Conservation (phyloP, 2,329 filamentous ascomycete genomes). For the Aureobasidium sp. region DNA sequence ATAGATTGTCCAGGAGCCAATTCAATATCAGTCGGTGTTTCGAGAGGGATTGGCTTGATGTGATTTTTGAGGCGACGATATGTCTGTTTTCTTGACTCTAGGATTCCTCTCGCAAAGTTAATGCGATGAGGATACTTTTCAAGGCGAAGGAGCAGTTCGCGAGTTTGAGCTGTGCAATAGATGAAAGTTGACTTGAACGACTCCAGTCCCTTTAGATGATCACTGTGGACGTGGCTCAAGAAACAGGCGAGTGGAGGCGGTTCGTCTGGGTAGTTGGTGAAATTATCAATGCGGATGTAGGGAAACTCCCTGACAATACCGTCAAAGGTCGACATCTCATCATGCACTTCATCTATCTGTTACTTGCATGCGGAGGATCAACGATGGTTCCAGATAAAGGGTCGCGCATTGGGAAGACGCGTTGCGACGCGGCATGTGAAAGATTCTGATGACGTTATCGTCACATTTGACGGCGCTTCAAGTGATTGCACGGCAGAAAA, state of each 20-base stretch:
- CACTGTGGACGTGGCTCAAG: constrained; percentile 85
- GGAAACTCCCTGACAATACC: constrained; percentile 70
- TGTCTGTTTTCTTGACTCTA: constrained; percentile 66
- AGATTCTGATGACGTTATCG: background rate
- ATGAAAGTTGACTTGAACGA: constrained; percentile 71
- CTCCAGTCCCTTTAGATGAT: constrained; percentile 78
- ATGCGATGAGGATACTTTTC: constrained; percentile 74
- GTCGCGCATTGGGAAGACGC: background rate
- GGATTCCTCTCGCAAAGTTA: constrained; percentile 69
- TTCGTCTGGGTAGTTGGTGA: constrained; percentile 51
- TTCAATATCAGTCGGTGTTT: constrained; percentile 71
- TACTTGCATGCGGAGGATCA: constrained; percentile 9
- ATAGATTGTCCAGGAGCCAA: constrained; percentile 62
- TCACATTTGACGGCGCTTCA: background rate
- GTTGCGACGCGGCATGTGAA: constrained; percentile 1
- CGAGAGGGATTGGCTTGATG: constrained; percentile 72
- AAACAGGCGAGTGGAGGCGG: constrained; percentile 73
- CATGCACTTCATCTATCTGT: constrained; percentile 5
- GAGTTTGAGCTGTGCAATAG: constrained; percentile 81
- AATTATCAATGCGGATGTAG: constrained; percentile 76
- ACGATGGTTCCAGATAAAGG: background rate
- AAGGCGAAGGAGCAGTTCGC: constrained; percentile 69
- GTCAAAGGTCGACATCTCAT: constrained; percentile 68
- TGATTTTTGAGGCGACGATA: constrained; percentile 70
- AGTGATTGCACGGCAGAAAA: background rate